Percentiles rank a stretch among this genome's conserved stretches.
phyloP scores from a whole-genome alignment of 345 rosid species.

The Citrus sinensis region DNA sequence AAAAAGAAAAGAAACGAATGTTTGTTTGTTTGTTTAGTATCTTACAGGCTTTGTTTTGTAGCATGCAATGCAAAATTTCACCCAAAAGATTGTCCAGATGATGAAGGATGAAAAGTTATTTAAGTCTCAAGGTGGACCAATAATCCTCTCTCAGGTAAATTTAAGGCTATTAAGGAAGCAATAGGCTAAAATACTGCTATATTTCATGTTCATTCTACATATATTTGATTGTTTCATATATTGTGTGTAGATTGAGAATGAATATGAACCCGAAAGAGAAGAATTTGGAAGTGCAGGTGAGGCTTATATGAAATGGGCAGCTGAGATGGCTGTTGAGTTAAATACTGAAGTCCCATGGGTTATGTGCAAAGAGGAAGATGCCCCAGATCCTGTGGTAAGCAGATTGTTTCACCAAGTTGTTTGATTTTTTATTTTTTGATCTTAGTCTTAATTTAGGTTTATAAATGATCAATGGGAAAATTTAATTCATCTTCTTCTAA shows the following conservation, averaged over 20 bases:
- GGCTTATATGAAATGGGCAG: constrained; percentile 65
- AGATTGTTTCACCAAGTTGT: background rate
- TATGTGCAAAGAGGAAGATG: constrained; percentile 73
- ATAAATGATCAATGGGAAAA: background rate
- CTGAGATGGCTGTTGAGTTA: constrained; percentile 54
- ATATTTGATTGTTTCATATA: background rate
- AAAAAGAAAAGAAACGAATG: background rate
- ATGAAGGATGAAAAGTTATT: constrained; percentile 68
- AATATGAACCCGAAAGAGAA: constrained; percentile 46
- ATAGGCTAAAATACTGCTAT: background rate
- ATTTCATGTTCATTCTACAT: background rate
- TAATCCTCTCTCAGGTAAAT: constrained; percentile 80
- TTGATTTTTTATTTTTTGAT: background rate
- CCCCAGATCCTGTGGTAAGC: constrained; percentile 68
- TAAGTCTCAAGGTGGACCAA: constrained; percentile 84
- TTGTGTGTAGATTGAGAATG: constrained; percentile 56
- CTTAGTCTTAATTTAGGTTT: background rate
- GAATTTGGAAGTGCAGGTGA: constrained; percentile 48
- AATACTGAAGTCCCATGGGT: constrained; percentile 73
- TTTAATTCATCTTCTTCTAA: background rate
- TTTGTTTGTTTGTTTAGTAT: background rate
- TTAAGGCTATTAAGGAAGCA: background rate
- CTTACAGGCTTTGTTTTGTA: constrained; percentile 20
- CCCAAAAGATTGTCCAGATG: constrained; percentile 71
- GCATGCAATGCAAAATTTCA: constrained; percentile 65